Conservation (phyloP, 2,329 filamentous ascomycete genomes). For the Sarocladiaceae sp. region DNA sequence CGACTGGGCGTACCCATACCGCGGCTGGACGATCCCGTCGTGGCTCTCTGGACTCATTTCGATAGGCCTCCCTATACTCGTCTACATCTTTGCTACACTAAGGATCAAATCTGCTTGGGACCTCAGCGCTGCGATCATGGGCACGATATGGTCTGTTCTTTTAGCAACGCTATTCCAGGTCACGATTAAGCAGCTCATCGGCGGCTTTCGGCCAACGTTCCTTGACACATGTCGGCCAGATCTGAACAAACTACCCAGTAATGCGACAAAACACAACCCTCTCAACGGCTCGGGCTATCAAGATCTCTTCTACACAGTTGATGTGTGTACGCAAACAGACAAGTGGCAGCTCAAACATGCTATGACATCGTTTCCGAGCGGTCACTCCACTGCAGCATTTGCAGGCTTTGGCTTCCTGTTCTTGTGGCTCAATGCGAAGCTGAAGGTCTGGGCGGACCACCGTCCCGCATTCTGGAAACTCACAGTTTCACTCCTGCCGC, state of each 20-base stretch:
- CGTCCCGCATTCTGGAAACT: slow-evolving; percentile 66
- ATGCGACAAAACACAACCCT: slow-evolving; percentile 19
- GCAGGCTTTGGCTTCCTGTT: slow-evolving; percentile 8
- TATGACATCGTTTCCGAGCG: slow-evolving; percentile 36
- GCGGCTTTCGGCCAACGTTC: slow-evolving; percentile 60
- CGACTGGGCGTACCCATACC: slow-evolving; percentile 59
- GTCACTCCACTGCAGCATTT: slow-evolving; percentile 1
- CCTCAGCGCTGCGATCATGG: slow-evolving; percentile 58
- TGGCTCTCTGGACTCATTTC: slow-evolving; percentile 54
- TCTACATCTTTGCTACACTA: slow-evolving; percentile 55
- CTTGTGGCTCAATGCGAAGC: slow-evolving; percentile 48
- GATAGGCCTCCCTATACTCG: slow-evolving; percentile 49
- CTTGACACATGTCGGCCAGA: slow-evolving; percentile 60
- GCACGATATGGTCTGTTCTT: slow-evolving; percentile 56
- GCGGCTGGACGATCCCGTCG: slow-evolving; percentile 58
- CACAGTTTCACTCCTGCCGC: slow-evolving; percentile 50
- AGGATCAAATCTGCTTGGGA: slow-evolving; percentile 55
- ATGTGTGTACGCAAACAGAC: slow-evolving; percentile 55
- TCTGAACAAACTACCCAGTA: slow-evolving; percentile 37
- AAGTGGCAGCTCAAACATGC: slow-evolving; percentile 52
- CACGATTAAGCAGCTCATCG: slow-evolving; percentile 62
- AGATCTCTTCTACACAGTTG: slow-evolving; percentile 59
- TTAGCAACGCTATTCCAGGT: slow-evolving; percentile 61
- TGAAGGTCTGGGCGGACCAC: slow-evolving; percentile 66
- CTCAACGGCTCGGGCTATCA: slow-evolving; percentile 45